Conservation (phyloP, 2,329 filamentous ascomycete species). For the Fusarium newnesense region DNA sequence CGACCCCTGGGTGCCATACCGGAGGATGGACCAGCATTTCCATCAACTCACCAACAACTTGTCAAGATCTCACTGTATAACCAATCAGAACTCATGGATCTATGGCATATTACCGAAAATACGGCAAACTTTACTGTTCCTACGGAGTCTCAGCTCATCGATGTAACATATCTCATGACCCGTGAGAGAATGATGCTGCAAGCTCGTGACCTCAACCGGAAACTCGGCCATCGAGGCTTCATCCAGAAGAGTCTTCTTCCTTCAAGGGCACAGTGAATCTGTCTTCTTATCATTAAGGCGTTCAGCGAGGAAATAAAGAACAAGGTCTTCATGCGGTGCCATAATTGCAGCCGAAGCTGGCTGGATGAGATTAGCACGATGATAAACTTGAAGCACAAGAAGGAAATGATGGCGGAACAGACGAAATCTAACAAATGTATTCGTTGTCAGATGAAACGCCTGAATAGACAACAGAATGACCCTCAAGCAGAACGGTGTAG, state of each 20-base stretch:
- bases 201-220: background rate
- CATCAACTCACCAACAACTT: too few relatives aligned
- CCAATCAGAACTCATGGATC: too few relatives aligned
- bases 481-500: too few relatives aligned
- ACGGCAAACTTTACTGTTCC: background rate
- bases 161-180: background rate
- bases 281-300: background rate
- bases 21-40: slow-evolving; percentile 16
- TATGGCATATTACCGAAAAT: background rate
- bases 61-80: too few relatives aligned
- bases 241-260: background rate
- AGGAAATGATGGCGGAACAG: too few relatives aligned
- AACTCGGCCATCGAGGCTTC: background rate
- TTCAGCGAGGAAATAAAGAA: slow-evolving; percentile 1
- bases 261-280: background rate
- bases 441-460: background rate
- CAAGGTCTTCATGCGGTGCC: background rate
- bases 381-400: too few relatives aligned
- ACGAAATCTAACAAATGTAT: too few relatives aligned
- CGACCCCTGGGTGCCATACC: slow-evolving; percentile 44
- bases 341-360: background rate
- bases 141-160: background rate
- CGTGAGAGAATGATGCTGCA: background rate
- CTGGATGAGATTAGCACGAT: background rate
- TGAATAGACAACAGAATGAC: background rate